These are phyloP conservation scores for Cercospora berteroae DNA, from an alignment of 2,329 filamentous ascomycete genomes.

Conservation along the genomic window DNA sequence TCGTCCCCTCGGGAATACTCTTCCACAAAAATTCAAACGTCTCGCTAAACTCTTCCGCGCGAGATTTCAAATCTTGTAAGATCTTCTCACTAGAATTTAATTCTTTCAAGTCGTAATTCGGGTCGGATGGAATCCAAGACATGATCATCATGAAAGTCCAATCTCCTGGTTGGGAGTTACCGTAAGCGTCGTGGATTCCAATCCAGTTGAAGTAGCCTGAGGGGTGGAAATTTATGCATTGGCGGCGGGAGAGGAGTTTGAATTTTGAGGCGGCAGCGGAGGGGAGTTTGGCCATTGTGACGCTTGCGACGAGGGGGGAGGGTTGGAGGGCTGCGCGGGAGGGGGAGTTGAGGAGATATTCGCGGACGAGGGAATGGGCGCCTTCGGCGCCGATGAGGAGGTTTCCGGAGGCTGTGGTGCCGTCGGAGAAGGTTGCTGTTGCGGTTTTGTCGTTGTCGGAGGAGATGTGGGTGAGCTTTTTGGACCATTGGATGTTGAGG, in stretches of 20 bases:
- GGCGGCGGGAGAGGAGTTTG: conserved; percentile 14
- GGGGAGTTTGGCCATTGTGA: conserved; percentile 20
- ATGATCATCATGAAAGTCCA: conserved; percentile 27
- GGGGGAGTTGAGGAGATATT: conserved; percentile 18
- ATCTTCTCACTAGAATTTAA: conserved; percentile 11
- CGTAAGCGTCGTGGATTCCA: conserved; percentile 22
- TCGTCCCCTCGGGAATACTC: conserved; percentile 21
- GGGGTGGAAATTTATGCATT: conserved; percentile 22
- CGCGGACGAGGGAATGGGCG: conserved; percentile 35
- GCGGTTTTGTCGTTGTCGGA: conserved; percentile 15
- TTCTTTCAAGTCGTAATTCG: not conserved
- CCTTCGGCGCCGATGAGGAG: conserved; percentile 35
- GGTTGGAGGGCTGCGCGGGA: conserved; percentile 9
- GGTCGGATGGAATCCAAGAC: conserved; percentile 18
- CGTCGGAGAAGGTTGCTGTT: conserved; percentile 31
- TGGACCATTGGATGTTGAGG: conserved; percentile 20
- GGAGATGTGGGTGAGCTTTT: conserved; percentile 12
- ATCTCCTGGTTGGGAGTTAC: conserved; percentile 13
- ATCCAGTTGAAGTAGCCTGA: conserved; percentile 25
- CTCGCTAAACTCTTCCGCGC: conserved; percentile 18
- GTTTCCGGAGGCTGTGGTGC: conserved; percentile 26
- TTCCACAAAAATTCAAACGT: conserved; percentile 19
- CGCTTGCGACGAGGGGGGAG: conserved; percentile 20
- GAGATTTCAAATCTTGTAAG: conserved; percentile 17
- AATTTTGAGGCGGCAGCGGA: conserved; percentile 16